Percentiles rank a stretch among this genome's conserved stretches.
phyloP scores from a whole-genome alignment of 2,329 filamentous ascomycete genomes.

The Trichoderma asperellum region DNA sequence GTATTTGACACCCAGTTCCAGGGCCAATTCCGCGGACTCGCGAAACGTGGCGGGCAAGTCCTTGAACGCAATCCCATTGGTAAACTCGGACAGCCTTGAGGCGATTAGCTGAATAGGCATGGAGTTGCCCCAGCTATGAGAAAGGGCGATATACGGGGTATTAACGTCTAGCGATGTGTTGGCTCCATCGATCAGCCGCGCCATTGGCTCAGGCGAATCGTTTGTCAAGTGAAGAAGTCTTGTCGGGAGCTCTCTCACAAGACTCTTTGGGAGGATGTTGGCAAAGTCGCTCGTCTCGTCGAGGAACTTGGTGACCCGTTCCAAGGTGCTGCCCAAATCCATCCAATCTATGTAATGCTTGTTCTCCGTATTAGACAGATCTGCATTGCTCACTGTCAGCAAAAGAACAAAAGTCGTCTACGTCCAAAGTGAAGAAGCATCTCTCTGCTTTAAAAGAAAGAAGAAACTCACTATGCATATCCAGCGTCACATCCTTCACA shows the following conservation, averaged over 20 bases:
- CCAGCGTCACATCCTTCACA: slow-evolving; percentile 10
- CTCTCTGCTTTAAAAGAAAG: neutral
- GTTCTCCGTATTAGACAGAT: slow-evolving; percentile 7
- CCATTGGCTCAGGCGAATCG: neutral
- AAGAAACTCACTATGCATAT: slow-evolving; percentile 11
- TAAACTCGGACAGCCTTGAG: slow-evolving; percentile 1
- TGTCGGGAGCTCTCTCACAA: slow-evolving; percentile 2
- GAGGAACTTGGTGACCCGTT: neutral
- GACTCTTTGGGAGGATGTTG: slow-evolving; percentile 5
- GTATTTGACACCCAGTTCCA: slow-evolving; percentile 8
- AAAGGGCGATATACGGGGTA: slow-evolving; percentile 9
- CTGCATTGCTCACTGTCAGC: neutral
- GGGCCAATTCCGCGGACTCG: neutral
- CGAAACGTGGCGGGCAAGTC: slow-evolving; percentile 8
- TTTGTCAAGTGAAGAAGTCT: neutral
- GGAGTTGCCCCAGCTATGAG: slow-evolving; percentile 14
- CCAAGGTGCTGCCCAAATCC: neutral
- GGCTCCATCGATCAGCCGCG: slow-evolving; percentile 9
- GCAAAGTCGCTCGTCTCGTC: slow-evolving; percentile 9
- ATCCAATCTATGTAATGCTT: slow-evolving; percentile 5
- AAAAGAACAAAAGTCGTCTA: neutral
- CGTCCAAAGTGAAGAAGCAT: neutral
- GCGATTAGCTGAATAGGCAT: slow-evolving; percentile 9
- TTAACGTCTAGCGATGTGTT: neutral
- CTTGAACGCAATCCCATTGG: neutral